Base-by-base conservation (phyloP, 2,329 filamentous ascomycete genomes). In the Alternaria angustiovoidea region DNA sequence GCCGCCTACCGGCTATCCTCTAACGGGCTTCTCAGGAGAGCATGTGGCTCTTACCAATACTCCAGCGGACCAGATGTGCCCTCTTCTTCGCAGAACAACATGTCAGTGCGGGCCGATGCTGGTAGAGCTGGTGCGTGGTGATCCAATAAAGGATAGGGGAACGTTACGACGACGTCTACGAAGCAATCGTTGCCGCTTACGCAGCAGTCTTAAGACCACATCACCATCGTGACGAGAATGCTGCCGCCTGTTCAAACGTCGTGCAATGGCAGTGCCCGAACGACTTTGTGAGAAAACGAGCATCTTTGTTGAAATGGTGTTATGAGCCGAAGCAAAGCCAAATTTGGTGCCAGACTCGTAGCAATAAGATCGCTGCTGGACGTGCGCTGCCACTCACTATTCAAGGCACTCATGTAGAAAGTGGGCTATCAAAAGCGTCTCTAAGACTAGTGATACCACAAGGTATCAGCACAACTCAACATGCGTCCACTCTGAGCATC, bases 1-100 rank as follows among this genome's bases (percentile, higher is more conserved):
- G 18, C 55, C 55, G 55, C 55, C 49, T 42, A 54, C 43, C 36
- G 41, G 24, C 34, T 24, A 32, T 26, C 24, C 24, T 36, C 34
- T 24, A 54, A 28, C 36, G 26, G 42, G 22, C 24, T 43, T 30
- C 41, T 46, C 30, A 47, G 41, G 24, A 43, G 41, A 34, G n/a
- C 51, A 30, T 32, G 30, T 34, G 30, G 16, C 20, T 44, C 26
- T 20, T 24, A 22, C 20, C 38, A 38, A 14, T 22, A 53, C 26
- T 34, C 16, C 34, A 36, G 36, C 34, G 28, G 48, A 11, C 5
- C 22, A 20, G 16, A 53, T 57, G 22, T 18, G 12, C 24, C 18
- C 26, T 57, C 41, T 32, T 47, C 32, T 47, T 51, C 18, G n/a
- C 32, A 8, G 18, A 18, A 36, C 20, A 34, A 22, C 30, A 48